A percentile compares a stretch with the other conserved stretches of the same genome.
Conservation (phyloP, 2,329 filamentous ascomycete genomes). For the Thyridium curvatum region DNA sequence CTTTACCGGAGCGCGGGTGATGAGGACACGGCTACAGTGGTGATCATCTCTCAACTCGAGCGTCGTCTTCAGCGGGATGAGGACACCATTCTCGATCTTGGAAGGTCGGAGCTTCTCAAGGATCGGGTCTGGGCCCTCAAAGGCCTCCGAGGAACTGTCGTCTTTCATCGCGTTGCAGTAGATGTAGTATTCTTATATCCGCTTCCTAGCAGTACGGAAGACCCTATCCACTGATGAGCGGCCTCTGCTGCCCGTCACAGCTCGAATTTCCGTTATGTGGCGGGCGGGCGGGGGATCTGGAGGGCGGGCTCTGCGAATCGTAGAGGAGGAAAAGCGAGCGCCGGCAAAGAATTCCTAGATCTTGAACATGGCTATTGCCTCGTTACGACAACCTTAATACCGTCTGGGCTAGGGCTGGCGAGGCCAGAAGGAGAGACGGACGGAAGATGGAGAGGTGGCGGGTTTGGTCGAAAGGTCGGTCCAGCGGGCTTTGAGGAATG, state of each 20-base stretch:
- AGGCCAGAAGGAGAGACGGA: too few species aligned
- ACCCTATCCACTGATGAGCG: too few species aligned
- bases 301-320: too few species aligned
- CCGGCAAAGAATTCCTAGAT: constrained; percentile 15
- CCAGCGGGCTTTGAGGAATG: constrained; percentile 1
- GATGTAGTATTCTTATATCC: too few species aligned
- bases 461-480: too few species aligned
- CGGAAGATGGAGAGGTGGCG: too few species aligned
- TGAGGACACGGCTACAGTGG: constrained; percentile 55
- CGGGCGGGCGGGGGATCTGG: too few species aligned
- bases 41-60: constrained; percentile 57
- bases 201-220: too few species aligned
- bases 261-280: too few species aligned
- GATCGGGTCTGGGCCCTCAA: constrained; percentile 22
- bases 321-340: constrained; percentile 6
- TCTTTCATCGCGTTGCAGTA: constrained; percentile 10
- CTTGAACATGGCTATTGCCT: constrained; percentile 17
- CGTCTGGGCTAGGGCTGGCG: too few species aligned
- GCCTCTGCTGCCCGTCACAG: too few species aligned
- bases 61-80: constrained; percentile 59
- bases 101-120: constrained; percentile 21
- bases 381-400: background rate
- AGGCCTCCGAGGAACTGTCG: constrained; percentile 8
- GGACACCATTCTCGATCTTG: constrained; percentile 36
- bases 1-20: constrained; percentile 66